Evolutionary conservation across 2,329 filamentous ascomycete species (phyloP).

Genomic region (Penicillium corylophilum): DNA sequence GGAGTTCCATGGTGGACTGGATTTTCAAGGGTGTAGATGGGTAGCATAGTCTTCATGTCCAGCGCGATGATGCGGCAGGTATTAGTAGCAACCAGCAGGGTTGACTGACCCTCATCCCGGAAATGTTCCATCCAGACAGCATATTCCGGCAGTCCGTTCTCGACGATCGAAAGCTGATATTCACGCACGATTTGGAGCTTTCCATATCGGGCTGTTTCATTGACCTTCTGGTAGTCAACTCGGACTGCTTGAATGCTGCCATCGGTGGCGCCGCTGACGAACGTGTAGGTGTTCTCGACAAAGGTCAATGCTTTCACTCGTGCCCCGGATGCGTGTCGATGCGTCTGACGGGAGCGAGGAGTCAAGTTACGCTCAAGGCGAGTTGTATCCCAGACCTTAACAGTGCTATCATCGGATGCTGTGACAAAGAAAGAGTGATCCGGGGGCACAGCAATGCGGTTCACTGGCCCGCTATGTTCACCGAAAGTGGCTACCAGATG

Average conservation of each 20-base stretch:
- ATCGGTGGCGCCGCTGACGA: constrained; percentile 85
- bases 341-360: constrained; percentile 80
- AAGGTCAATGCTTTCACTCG: constrained; percentile 83
- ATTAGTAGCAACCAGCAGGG: constrained; percentile 82
- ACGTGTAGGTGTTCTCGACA: constrained; percentile 89
- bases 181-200: constrained; percentile 74
- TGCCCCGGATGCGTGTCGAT: constrained; percentile 69
- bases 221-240: constrained; percentile 64
- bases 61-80: constrained; percentile 78
- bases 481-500: constrained; percentile 82
- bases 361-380: constrained; percentile 88
- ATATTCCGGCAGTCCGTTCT: constrained; percentile 59
- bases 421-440: constrained; percentile 96
- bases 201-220: constrained; percentile 68
- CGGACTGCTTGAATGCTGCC: constrained; percentile 88
- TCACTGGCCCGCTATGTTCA: constrained; percentile 81
- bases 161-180: constrained; percentile 62
- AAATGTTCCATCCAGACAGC: constrained; percentile 93
- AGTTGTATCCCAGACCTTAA: constrained; percentile 90
- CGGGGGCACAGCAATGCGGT: constrained; percentile 75
- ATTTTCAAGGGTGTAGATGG: constrained; percentile 78
- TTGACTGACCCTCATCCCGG: constrained; percentile 75
- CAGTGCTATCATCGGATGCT: constrained; percentile 83
- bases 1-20: constrained; percentile 88
- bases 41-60: constrained; percentile 81